These are phyloP conservation scores for Dissophora ornata DNA, from an alignment of 192 early-diverging fungal genomes.

Conservation along the genomic window DNA sequence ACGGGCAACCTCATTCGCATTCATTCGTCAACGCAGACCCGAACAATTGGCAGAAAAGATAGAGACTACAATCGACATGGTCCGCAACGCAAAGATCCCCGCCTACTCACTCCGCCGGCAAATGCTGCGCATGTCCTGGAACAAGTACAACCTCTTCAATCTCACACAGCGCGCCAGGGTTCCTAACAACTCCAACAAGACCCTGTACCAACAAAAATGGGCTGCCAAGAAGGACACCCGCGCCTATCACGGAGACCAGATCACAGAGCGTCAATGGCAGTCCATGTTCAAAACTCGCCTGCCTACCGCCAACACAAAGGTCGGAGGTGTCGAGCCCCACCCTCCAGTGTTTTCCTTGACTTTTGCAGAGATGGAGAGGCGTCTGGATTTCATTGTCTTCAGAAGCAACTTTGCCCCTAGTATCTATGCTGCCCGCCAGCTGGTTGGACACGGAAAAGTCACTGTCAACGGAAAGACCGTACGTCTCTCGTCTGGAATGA, in stretches of 20 bases:
- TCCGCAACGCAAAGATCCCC: conserved; percentile 51
- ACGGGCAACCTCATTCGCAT: too few relatives aligned
- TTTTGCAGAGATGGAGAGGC: conserved; percentile 89
- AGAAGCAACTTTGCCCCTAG: conserved; percentile 90
- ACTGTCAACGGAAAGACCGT: conserved; percentile 91
- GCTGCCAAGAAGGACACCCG: conserved; percentile 91
- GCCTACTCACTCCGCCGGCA: conserved; percentile 60
- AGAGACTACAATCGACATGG: too few relatives aligned
- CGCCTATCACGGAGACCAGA: conserved; percentile 93
- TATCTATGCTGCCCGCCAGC: conserved; percentile 85
- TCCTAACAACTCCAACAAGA: conserved; percentile 66
- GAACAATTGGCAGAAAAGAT: too few relatives aligned
- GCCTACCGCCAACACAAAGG: conserved; percentile 72
- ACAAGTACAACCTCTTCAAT: conserved; percentile 91
- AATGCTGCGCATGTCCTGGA: conserved; percentile 96
- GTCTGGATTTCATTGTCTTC: conserved; percentile 95
- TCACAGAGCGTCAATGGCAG: conserved; percentile 87
- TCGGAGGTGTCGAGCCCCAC: conserved; percentile 61
- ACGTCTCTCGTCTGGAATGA: too few relatives aligned
- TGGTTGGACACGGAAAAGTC: conserved; percentile 89
- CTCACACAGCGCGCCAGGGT: conserved; percentile 68
- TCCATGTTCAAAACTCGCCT: conserved; percentile 77
- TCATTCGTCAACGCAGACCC: too few relatives aligned
- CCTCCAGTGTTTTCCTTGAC: conserved; percentile 80
- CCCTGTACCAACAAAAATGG: conserved; percentile 96